Evolutionary conservation across 1,139 yeast genomes (phyloP).

Genomic region (Zygoascus meyerae): DNA sequence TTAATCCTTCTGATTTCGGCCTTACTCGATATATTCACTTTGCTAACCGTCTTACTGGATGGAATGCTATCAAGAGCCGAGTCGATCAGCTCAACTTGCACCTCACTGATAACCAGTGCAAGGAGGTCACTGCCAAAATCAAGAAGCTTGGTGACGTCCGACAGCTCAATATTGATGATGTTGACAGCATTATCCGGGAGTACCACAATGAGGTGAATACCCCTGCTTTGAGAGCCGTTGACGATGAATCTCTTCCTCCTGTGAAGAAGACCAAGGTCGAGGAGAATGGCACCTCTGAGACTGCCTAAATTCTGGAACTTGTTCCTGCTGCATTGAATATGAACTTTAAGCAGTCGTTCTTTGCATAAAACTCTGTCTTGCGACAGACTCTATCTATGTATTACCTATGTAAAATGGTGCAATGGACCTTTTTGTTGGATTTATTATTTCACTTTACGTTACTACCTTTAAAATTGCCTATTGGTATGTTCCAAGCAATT

Average conservation of each 20-base stretch:
- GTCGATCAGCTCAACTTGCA: conserved; percentile 93
- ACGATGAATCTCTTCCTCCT: conserved; percentile 21
- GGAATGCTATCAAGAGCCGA: conserved; percentile 98
- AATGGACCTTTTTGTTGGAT: no score
- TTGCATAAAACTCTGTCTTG: no score
- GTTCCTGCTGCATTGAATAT: no score
- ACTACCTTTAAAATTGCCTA: no score
- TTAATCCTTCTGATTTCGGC: conserved; percentile 93
- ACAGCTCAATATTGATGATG: conserved; percentile 92
- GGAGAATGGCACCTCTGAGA: conserved; percentile 12
- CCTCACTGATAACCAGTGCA: conserved; percentile 86
- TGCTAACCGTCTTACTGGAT: conserved; percentile 95
- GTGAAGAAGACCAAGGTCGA: conserved; percentile 28
- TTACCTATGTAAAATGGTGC: no score
- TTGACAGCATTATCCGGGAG: conserved; percentile 92
- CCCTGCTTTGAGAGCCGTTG: conserved; percentile 30
- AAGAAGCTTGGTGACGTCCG: conserved; percentile 93
- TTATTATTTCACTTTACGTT: no score
- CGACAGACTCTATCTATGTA: no score
- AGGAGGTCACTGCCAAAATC: conserved; percentile 90
- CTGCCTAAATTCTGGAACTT: no score
- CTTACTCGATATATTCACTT: conserved; percentile 93
- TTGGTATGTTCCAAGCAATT: no score
- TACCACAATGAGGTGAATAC: conserved; percentile 67
- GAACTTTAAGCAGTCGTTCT: no score